Conservation (phyloP, 176 grass and related monocot genomes). For the Hyparrhenia diplandra region DNA sequence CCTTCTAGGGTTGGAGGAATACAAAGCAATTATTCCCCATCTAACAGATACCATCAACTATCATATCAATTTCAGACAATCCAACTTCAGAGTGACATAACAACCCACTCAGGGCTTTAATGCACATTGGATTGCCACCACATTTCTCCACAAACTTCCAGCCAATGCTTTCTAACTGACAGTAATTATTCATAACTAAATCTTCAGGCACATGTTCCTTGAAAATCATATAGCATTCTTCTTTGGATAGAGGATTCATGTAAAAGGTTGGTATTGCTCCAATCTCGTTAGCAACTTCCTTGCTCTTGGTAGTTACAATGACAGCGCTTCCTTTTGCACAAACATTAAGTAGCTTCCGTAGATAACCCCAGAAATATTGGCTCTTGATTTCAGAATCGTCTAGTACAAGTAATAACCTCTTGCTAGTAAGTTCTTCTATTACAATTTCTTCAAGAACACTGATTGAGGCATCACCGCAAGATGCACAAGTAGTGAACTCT, state of each 20-base stretch:
- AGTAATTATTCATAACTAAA: not conserved
- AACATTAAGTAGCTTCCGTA: not conserved
- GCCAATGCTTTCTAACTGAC: not conserved
- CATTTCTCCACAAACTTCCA: not conserved
- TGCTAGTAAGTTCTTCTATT: not conserved
- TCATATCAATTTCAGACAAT: conserved; percentile 1
- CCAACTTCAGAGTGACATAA: not conserved
- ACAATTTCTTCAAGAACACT: not conserved
- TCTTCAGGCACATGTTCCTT: not conserved
- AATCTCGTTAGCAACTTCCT: not conserved
- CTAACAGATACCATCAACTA: not conserved
- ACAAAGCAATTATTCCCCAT: too few relatives aligned
- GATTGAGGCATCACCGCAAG: not conserved
- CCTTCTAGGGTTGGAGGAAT: too few relatives aligned
- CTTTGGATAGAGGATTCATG: conserved; percentile 6
- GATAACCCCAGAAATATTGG: not conserved
- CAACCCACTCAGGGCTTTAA: not conserved
- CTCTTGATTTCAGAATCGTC: not conserved
- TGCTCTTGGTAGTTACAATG: not conserved
- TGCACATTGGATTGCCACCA: not conserved
- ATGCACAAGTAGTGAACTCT: not conserved
- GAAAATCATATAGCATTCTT: conserved; percentile 12
- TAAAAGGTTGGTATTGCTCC: not conserved
- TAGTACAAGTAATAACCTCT: not conserved
- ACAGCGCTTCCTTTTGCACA: not conserved